Evolutionary conservation across 345 rosid species (phyloP).

Genomic region (Anacardium occidentale): DNA sequence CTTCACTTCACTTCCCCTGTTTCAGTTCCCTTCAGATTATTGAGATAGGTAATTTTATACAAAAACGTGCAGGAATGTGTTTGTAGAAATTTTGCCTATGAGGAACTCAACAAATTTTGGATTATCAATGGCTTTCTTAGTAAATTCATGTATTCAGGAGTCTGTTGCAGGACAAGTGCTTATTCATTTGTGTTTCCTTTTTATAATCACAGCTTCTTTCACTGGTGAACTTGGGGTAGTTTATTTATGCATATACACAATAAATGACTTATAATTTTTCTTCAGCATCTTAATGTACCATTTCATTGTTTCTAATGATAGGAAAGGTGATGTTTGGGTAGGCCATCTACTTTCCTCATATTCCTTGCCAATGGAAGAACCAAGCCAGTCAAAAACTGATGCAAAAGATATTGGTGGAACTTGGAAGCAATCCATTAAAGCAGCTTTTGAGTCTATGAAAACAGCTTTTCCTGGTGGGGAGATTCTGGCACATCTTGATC

Average conservation of each 20-base stretch:
- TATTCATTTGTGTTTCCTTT: slow-evolving; percentile 3
- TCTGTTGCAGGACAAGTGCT: background rate
- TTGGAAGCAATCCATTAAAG: slow-evolving; percentile 79
- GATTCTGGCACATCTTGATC: slow-evolving; percentile 88
- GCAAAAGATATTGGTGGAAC: slow-evolving; percentile 57
- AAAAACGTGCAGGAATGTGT: background rate
- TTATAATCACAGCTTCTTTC: background rate
- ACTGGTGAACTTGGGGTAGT: background rate
- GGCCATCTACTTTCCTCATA: slow-evolving; percentile 85
- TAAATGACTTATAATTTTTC: background rate
- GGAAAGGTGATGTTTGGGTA: slow-evolving; percentile 88
- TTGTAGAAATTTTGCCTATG: background rate
- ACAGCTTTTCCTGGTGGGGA: slow-evolving; percentile 82
- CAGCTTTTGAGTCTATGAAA: slow-evolving; percentile 75
- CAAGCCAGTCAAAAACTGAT: slow-evolving; percentile 39
- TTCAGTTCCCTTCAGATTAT: background rate
- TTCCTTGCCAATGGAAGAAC: slow-evolving; percentile 86
- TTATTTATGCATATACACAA: background rate
- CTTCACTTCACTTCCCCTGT: background rate
- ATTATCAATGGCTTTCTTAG: background rate
- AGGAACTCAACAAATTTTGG: background rate
- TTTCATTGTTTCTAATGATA: slow-evolving; percentile 23
- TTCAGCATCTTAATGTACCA: background rate
- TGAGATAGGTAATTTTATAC: slow-evolving; percentile 1
- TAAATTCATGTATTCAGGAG: background rate